phyloP scores from a whole-genome alignment of 805 yeast genomes.

The Monosporozyma siamensis region DNA sequence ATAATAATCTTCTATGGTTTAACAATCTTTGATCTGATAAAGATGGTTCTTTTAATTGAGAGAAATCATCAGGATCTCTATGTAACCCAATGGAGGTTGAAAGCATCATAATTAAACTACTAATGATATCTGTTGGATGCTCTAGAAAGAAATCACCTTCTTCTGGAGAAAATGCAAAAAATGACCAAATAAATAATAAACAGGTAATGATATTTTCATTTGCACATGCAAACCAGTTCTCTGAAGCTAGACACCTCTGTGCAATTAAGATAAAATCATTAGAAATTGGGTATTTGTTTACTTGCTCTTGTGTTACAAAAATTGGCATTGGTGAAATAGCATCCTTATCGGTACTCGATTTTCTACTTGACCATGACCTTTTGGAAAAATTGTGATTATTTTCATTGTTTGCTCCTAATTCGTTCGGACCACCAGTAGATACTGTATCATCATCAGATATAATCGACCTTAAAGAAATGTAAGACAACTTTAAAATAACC shows the following conservation, averaged over 20 bases:
- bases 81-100: constrained; percentile 28
- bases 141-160: constrained; percentile 28
- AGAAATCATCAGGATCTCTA: constrained; percentile 26
- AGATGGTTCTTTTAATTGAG: constrained; percentile 15
- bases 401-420: background rate
- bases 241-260: constrained; percentile 22
- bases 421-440: background rate
- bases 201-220: constrained; percentile 27
- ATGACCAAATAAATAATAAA: constrained; percentile 27
- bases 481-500: constrained; percentile 23
- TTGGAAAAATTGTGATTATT: background rate
- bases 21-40: constrained; percentile 15
- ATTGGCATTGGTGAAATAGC: constrained; percentile 18
- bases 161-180: constrained; percentile 28
- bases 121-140: constrained; percentile 28
- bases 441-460: background rate
- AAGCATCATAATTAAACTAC: constrained; percentile 24
- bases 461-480: constrained; percentile 19
- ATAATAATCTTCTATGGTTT: constrained; percentile 26
- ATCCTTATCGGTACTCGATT: background rate
- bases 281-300: constrained; percentile 21
- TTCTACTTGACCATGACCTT: background rate
- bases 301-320: constrained; percentile 11
- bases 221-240: constrained; percentile 25
- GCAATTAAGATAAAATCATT: constrained; percentile 21